Conservation (phyloP, 257 asterid species). For the Haberlea rhodopensis region DNA sequence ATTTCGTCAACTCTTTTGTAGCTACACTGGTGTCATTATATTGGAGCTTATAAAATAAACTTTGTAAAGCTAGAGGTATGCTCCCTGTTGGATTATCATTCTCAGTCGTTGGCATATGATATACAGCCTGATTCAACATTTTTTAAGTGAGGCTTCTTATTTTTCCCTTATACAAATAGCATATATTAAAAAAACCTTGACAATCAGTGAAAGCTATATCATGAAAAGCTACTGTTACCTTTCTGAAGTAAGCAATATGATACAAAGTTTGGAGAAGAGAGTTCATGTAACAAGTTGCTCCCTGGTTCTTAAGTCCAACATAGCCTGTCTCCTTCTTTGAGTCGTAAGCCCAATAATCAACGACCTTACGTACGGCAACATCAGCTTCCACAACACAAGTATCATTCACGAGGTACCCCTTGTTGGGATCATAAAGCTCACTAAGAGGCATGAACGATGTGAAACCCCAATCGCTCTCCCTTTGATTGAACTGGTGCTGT, state of each 20-base stretch:
- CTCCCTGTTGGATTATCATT: conserved; percentile 85
- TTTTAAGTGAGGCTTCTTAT: conserved; percentile 27
- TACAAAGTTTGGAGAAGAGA: conserved; percentile 82
- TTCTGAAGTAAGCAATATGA: conserved; percentile 87
- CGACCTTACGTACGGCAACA: conserved; percentile 62
- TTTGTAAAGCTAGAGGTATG: conserved; percentile 83
- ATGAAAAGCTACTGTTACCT: conserved; percentile 41
- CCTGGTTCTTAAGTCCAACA: conserved; percentile 94
- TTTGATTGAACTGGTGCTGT: conserved; percentile 64
- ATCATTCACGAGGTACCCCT: conserved; percentile 58
- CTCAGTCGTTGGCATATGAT: conserved; percentile 96
- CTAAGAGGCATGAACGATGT: conserved; percentile 69
- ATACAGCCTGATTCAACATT: conserved; percentile 66
- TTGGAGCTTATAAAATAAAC: conserved; percentile 87
- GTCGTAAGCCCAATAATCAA: conserved; percentile 65
- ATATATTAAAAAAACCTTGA: conserved; percentile 13
- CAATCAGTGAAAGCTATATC: conserved; percentile 18
- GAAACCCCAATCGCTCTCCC: conserved; percentile 80
- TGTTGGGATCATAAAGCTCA: conserved; percentile 65
- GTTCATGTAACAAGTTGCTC: conserved; percentile 94
- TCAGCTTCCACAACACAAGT: conserved; percentile 59
- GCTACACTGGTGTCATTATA: conserved; percentile 86
- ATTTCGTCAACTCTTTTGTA: conserved; percentile 85
- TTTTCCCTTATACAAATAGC: conserved; percentile 14
- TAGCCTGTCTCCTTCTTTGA: conserved; percentile 72